A percentile compares a stretch with the other conserved stretches of the same genome.
Evolutionary conservation across 192 early-diverging fungal species (phyloP).

Genomic region (Rhizoclosmatium sp.): DNA sequence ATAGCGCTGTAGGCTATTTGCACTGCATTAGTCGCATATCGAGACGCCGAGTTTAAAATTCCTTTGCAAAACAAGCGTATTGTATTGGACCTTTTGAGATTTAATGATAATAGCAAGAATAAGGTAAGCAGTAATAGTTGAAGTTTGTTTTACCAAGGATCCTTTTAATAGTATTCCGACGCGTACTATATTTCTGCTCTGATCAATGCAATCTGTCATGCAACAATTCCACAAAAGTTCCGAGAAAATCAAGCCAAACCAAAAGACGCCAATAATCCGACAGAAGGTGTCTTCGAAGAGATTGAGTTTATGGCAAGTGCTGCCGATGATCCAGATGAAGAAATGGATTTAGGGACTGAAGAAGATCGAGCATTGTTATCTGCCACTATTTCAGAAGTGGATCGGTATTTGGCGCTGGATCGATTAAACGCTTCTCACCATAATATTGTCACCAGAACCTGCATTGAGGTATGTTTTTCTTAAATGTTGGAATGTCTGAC

Average conservation of each 20-base stretch:
- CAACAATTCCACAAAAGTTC: conserved; percentile 25
- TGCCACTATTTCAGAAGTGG: conserved; percentile 73
- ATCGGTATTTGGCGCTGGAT: conserved; percentile 80
- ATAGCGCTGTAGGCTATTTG: conserved; percentile 37
- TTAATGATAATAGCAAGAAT: conserved; percentile 95
- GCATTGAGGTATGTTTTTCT: conserved; percentile 68
- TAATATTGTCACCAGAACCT: conserved; percentile 82
- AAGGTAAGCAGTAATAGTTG: conserved; percentile 46
- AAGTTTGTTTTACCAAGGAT: background rate
- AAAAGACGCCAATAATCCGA: conserved; percentile 1
- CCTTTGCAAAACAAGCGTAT: conserved; percentile 69
- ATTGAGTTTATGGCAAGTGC: conserved; percentile 34
- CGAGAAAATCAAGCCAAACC: conserved; percentile 22
- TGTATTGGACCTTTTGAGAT: conserved; percentile 79
- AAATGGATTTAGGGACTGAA: conserved; percentile 30
- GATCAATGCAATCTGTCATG: conserved; percentile 74
- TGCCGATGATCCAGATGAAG: conserved; percentile 13
- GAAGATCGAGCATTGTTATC: conserved; percentile 57
- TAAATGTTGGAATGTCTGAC: background rate
- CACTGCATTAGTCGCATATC: conserved; percentile 73
- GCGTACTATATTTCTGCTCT: conserved; percentile 77
- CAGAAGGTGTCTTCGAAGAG: conserved; percentile 47
- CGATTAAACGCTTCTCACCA: conserved; percentile 85
- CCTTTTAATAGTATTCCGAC: conserved; percentile 71
- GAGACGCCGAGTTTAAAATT: conserved; percentile 69